These are phyloP conservation scores for Pseudogymnoascus sp. DNA, from an alignment of 2,329 filamentous ascomycete genomes.

Conservation along the genomic window DNA sequence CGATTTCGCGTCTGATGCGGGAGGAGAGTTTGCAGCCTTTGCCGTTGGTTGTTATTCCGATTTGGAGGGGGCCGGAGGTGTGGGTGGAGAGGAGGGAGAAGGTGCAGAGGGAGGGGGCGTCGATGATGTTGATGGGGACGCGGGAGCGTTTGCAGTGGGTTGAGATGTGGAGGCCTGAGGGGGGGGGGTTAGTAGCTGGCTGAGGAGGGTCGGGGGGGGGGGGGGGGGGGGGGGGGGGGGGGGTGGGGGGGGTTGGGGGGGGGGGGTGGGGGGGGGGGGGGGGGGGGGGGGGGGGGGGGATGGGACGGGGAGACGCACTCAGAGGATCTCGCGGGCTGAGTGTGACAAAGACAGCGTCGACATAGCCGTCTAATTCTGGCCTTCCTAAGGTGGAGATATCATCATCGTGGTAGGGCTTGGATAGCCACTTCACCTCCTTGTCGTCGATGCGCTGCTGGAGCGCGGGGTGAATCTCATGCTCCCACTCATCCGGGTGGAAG, in stretches of 20 bases:
- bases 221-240: background rate
- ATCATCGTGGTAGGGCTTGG: constrained; percentile 56
- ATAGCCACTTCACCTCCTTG: constrained; percentile 56
- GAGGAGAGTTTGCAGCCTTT: constrained; percentile 90
- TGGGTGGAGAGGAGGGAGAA: constrained; percentile 87
- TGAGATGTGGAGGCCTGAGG: constrained; percentile 57
- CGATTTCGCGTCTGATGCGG: constrained; percentile 80
- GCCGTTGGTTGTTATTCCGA: constrained; percentile 92
- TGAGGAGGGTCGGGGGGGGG: background rate
- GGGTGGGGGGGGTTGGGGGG: constrained; percentile 7
- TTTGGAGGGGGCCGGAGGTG: constrained; percentile 81
- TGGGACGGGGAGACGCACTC: constrained; percentile 25
- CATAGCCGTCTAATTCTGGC: constrained; percentile 64
- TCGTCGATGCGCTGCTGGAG: constrained; percentile 57
- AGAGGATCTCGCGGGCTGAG: constrained; percentile 38
- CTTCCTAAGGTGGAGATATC: constrained; percentile 74
- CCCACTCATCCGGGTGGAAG: constrained; percentile 49
- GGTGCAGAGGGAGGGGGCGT: constrained; percentile 76
- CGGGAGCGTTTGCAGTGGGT: constrained; percentile 66
- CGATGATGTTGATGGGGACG: constrained; percentile 88
- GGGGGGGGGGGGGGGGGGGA: background rate
- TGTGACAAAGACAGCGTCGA: constrained; percentile 91
- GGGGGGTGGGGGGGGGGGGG: constrained; percentile 25
- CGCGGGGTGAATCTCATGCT: constrained; percentile 44
- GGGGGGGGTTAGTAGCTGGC: constrained; percentile 10